phyloP scores from a whole-genome alignment of 441 rosid genomes.

The Corymbia citriodora region DNA sequence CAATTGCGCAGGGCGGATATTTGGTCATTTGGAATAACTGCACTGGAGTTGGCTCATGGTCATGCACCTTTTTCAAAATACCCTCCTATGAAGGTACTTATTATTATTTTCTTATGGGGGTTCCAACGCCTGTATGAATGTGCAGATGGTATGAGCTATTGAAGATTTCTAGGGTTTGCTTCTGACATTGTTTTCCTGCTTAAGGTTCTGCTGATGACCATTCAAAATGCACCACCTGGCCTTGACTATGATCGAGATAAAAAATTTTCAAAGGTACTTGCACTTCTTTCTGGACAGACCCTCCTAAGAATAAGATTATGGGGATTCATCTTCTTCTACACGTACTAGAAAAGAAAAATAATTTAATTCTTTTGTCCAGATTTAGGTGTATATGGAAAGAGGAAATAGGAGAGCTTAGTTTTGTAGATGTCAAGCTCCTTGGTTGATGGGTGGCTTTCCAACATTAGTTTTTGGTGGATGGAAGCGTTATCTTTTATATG shows the following conservation, averaged over 20 bases:
- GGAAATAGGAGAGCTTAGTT: neutral
- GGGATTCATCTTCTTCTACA: neutral
- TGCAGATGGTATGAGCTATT: neutral
- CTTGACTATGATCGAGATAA: constrained; percentile 98
- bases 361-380: neutral
- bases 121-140: neutral
- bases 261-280: constrained; percentile 94
- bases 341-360: neutral
- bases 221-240: constrained; percentile 99
- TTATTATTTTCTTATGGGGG: neutral
- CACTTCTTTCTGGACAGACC: constrained; percentile 56
- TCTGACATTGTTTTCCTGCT: neutral
- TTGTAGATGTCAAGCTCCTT: neutral
- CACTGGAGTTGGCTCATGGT: constrained; percentile 97
- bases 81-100: constrained; percentile 96
- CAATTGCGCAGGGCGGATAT: constrained; percentile 79
- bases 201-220: constrained; percentile 97
- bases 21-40: constrained; percentile 99
- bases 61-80: constrained; percentile 97
- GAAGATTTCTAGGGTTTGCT: neutral
- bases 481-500: neutral
- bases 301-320: neutral
- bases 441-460: neutral
- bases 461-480: neutral
- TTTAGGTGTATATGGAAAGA: neutral